phyloP scores from a whole-genome alignment of 495 filamentous ascomycete species.

The Penicillium pulvis region DNA sequence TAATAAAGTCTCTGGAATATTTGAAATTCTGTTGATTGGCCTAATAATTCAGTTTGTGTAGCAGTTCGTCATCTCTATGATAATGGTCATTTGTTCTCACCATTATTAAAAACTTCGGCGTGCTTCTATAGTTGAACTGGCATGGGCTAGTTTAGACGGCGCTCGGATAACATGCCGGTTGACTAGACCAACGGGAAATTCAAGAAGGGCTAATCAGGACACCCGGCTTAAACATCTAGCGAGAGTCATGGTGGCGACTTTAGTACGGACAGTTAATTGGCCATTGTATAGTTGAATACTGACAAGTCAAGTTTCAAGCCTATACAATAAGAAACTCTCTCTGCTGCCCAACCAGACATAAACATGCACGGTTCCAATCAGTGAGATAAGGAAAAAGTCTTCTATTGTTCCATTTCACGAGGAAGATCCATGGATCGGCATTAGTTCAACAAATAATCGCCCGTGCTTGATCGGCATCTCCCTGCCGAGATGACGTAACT shows the following conservation, averaged over 20 bases:
- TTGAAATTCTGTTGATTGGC: not conserved
- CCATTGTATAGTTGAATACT: not conserved
- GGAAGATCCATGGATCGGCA: not conserved
- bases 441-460: not conserved
- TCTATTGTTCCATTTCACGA: not conserved
- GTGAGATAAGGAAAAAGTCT: not conserved
- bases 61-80: too few relatives aligned
- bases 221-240: not conserved
- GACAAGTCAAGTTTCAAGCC: not conserved
- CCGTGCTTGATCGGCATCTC: slow-evolving; percentile 20
- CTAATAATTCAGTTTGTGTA: not conserved
- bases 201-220: not conserved
- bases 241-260: not conserved
- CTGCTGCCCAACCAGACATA: not conserved
- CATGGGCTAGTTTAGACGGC: not conserved
- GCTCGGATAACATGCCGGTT: not conserved
- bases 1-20: not conserved
- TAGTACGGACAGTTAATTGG: not conserved
- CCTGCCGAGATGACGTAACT: slow-evolving; percentile 31
- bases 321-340: not conserved
- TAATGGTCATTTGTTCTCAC: too few relatives aligned
- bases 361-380: too few relatives aligned
- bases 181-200: not conserved
- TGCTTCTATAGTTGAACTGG: not conserved
- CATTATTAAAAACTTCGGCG: not conserved